phyloP scores from a whole-genome alignment of 441 rosid species.

The Mallotus repandus region DNA sequence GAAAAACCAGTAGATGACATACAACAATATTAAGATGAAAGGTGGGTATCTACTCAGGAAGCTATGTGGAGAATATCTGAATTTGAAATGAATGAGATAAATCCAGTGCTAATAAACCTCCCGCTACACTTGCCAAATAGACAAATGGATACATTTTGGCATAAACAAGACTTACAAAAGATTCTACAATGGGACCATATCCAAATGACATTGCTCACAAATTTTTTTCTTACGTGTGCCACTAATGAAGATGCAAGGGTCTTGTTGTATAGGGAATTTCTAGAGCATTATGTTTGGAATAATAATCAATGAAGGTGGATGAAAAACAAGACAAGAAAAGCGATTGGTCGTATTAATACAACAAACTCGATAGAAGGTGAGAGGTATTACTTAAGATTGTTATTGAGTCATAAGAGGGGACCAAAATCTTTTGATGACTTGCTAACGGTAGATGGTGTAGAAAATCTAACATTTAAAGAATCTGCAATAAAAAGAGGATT shows the following conservation, averaged over 20 bases:
- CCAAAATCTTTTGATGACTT: neutral
- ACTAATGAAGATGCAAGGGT: neutral
- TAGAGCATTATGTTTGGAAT: neutral
- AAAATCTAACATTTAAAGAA: neutral
- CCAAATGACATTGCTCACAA: neutral
- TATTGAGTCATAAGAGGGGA: neutral
- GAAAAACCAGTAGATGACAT: neutral
- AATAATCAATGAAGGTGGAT: neutral
- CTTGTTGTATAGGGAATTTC: neutral
- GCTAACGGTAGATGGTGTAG: neutral
- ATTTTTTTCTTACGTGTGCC: neutral
- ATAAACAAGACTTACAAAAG: neutral
- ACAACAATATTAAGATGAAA: neutral
- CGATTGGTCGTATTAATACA: neutral
- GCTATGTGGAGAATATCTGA: conserved; percentile 1
- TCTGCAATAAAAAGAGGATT: neutral
- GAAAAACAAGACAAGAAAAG: neutral
- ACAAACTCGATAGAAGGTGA: conserved; percentile 6
- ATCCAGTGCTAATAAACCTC: neutral
- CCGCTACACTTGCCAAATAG: neutral
- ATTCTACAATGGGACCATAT: neutral
- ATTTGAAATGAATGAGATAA: neutral
- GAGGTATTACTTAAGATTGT: neutral
- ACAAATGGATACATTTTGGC: neutral
- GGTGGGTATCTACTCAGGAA: neutral